Evolutionary conservation across 345 rosid genomes (phyloP), one percentile per base, ranked within the genome.

Genomic region (Kernera saxatilis): DNA sequence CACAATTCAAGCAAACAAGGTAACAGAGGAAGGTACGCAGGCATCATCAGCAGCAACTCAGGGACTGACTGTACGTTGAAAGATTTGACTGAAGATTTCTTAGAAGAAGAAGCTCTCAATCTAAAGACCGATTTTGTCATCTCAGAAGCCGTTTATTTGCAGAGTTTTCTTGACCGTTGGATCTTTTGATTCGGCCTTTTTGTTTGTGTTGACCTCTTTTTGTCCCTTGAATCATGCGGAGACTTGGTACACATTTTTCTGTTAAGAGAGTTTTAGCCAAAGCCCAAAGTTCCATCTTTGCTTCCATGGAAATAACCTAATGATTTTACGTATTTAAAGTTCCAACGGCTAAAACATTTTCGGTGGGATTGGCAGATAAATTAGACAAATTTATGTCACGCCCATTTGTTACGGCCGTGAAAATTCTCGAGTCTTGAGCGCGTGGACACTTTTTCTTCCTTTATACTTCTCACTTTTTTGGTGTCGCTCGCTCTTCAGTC

Each of bases 1-100:
- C 69, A 85, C 96, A 69, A 81, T 90, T 57, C 85, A 87, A 81
- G 86, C 93, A 1, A 90, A 82, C 79, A 90, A 90, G 87, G 63
- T 79, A 51, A 76, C 87, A 6, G 92, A 93, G 64, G 97, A 90
- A 59, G 79, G 78, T 26, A 46, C 88, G 12, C 95, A 84, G 67
- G 82, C 54, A 58, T 36, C 75, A 51, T 45, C 74, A 35, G 36
- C 55, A 50, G 55, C 64, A 53, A 54, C 55, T 45, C 97, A 87
- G 74, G 87, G 93, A 22, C 36, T 84, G 77, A 48, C 51, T 35
- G 82, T 70, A 66, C 96, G 84, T 44, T 88, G 82, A 76, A 70
- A 32, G 12, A 48, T 37, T 30, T 30, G 52, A 21, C 27, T 22
- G 46, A 43, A 55, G 37, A 58, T 18, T 36, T 57, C 29, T 37